Conservation (phyloP, 768 basidiomycete species). For the Lactarius hengduanensis region DNA sequence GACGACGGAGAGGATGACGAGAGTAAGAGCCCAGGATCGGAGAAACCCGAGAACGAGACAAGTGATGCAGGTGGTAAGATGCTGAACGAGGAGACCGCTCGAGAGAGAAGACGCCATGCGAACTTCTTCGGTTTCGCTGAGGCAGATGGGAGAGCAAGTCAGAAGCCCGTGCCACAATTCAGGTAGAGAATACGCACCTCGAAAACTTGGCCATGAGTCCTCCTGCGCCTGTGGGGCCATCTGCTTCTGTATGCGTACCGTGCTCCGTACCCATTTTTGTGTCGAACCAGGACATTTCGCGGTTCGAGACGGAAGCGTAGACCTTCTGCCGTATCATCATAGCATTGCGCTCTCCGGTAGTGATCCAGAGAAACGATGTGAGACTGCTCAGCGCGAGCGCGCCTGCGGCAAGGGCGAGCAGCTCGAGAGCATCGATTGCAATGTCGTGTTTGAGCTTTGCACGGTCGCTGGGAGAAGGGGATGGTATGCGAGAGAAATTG, state of each 20-base stretch:
- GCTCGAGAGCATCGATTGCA: conserved; percentile 60
- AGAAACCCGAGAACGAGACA: conserved; percentile 80
- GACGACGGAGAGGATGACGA: conserved; percentile 89
- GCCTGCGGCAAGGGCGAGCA: conserved; percentile 62
- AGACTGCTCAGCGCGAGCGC: conserved; percentile 70
- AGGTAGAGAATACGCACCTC: conserved; percentile 46
- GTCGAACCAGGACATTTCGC: conserved; percentile 93
- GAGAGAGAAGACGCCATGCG: conserved; percentile 81
- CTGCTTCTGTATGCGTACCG: conserved; percentile 40
- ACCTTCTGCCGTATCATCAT: conserved; percentile 64
- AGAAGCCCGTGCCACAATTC: background rate
- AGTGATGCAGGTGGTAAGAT: conserved; percentile 74
- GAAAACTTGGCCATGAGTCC: conserved; percentile 94
- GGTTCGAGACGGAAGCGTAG: conserved; percentile 61
- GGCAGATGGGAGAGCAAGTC: conserved; percentile 11
- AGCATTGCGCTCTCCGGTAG: conserved; percentile 79
- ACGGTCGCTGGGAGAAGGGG: conserved; percentile 46
- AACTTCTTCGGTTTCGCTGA: conserved; percentile 93
- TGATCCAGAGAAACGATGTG: conserved; percentile 82
- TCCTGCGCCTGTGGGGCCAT: conserved; percentile 71
- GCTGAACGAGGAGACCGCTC: conserved; percentile 74
- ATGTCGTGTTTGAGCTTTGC: conserved; percentile 54
- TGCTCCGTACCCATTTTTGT: conserved; percentile 63
- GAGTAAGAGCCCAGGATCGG: conserved; percentile 78
- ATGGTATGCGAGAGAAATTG: conserved; percentile 46